These are phyloP conservation scores for Aspergillus japonicus DNA, from an alignment of 2,329 filamentous ascomycete genomes.

Conservation along the genomic window DNA sequence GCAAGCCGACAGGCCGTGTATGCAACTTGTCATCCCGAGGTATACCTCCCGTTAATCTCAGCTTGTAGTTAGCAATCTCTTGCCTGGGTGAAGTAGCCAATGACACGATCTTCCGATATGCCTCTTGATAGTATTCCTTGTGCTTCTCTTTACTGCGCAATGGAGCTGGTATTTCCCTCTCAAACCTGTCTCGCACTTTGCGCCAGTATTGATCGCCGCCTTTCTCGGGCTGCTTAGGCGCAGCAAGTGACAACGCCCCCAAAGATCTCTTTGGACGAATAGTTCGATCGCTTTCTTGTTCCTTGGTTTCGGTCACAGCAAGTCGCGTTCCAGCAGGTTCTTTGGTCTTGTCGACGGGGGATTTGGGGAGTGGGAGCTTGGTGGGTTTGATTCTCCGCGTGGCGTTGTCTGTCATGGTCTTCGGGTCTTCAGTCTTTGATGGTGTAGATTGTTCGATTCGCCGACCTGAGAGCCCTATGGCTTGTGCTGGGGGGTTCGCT, in stretches of 20 bases:
- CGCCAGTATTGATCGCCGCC: conserved; percentile 31
- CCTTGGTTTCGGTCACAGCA: conserved; percentile 12
- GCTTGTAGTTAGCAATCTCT: conserved; percentile 21
- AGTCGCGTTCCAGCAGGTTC: conserved; percentile 18
- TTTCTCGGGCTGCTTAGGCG: conserved; percentile 17
- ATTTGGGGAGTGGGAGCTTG: conserved; percentile 30
- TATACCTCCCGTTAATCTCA: conserved; percentile 13
- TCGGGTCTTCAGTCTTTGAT: conserved; percentile 11
- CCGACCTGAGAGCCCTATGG: not conserved
- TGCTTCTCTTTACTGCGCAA: conserved; percentile 23
- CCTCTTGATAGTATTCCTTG: conserved; percentile 18
- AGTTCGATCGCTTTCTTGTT: not conserved
- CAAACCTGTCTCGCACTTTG: conserved; percentile 27
- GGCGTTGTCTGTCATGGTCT: conserved; percentile 12
- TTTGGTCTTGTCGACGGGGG: conserved; percentile 18
- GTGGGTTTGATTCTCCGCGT: conserved; percentile 23
- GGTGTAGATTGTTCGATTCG: not conserved
- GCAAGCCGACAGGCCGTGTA: conserved; percentile 33
- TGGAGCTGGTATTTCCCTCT: conserved; percentile 25
- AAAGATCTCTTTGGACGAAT: conserved; percentile 11
- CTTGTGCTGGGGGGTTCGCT: conserved; percentile 15
- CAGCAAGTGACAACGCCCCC: conserved; percentile 6
- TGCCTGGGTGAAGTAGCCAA: conserved; percentile 23
- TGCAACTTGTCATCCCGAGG: conserved; percentile 7
- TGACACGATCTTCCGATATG: conserved; percentile 24